phyloP scores from a whole-genome alignment of 2,329 filamentous ascomycete genomes.

The Alternaria consortialis region DNA sequence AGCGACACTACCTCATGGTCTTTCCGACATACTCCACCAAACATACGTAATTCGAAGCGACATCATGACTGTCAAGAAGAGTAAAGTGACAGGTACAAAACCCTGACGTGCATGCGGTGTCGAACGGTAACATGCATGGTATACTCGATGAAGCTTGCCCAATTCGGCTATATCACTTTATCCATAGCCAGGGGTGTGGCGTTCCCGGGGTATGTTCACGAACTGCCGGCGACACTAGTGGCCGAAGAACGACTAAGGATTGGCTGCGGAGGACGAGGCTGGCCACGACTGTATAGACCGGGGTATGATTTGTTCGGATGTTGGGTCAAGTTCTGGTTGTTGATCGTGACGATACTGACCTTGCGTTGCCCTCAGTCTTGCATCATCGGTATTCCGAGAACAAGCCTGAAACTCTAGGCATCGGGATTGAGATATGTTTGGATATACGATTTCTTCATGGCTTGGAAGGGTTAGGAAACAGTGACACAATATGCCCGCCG shows the following conservation, averaged over 20 bases:
- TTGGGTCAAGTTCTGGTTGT: background rate
- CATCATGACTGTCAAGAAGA: constrained; percentile 5
- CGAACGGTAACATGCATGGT: background rate
- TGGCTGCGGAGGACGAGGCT: background rate
- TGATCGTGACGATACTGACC: background rate
- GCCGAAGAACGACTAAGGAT: background rate
- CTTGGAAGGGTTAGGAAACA: background rate
- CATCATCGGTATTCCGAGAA: background rate
- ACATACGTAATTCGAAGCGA: background rate
- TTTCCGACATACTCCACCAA: background rate
- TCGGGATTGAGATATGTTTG: background rate
- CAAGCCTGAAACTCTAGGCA: background rate
- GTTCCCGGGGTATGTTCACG: background rate
- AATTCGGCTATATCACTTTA: background rate
- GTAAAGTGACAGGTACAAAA: background rate
- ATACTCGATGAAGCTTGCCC: background rate
- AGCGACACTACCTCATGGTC: background rate
- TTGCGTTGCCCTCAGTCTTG: background rate
- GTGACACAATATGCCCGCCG: background rate
- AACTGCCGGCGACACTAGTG: background rate
- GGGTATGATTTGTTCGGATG: constrained; percentile 1
- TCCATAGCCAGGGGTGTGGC: background rate
- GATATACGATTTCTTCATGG: background rate
- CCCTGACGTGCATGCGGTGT: background rate
- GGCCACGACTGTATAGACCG: background rate